Conservation (phyloP, 2,329 filamentous ascomycete genomes). For the Pseudophaeomoniella oleicola region DNA sequence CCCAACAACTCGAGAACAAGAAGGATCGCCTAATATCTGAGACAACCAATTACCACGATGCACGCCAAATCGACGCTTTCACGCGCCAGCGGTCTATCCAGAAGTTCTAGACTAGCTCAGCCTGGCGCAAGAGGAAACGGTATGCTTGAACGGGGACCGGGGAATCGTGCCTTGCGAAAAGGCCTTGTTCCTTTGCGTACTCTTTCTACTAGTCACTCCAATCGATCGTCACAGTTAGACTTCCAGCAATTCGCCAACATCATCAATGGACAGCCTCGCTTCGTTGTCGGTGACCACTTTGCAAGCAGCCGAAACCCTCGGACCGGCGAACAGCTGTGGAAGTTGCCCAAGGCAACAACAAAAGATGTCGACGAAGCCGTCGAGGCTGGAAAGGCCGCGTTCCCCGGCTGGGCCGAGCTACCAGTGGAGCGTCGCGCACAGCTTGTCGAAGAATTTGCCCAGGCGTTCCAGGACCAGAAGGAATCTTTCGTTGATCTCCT, state of each 20-base stretch:
- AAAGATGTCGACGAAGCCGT: constrained; percentile 33
- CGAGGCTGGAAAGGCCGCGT: constrained; percentile 28
- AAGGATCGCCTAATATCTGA: too few relatives aligned
- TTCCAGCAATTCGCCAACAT: constrained; percentile 25
- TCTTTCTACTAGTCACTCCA: too few relatives aligned
- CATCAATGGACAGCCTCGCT: constrained; percentile 27
- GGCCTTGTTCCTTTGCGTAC: too few relatives aligned
- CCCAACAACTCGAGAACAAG: too few relatives aligned
- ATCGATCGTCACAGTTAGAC: too few relatives aligned
- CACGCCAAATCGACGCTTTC: too few relatives aligned
- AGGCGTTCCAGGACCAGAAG: constrained; percentile 24
- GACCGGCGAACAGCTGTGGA: constrained; percentile 28
- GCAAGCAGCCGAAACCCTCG: constrained; percentile 32
- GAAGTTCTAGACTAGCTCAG: too few relatives aligned
- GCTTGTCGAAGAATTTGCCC: constrained; percentile 24
- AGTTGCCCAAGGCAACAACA: constrained; percentile 28
- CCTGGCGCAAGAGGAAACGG: too few relatives aligned
- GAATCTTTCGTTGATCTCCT: constrained; percentile 31
- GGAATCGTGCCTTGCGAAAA: too few relatives aligned
- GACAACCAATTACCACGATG: too few relatives aligned
- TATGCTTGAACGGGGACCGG: too few relatives aligned
- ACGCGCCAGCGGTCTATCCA: too few relatives aligned
- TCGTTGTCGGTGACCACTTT: constrained; percentile 18
- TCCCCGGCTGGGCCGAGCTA: constrained; percentile 32
- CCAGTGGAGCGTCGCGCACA: constrained; percentile 28